Evolutionary conservation across 2,329 filamentous ascomycete genomes (phyloP), one percentile per base, ranked within the genome.

Genomic region (Chrysoporthe puriensis): DNA sequence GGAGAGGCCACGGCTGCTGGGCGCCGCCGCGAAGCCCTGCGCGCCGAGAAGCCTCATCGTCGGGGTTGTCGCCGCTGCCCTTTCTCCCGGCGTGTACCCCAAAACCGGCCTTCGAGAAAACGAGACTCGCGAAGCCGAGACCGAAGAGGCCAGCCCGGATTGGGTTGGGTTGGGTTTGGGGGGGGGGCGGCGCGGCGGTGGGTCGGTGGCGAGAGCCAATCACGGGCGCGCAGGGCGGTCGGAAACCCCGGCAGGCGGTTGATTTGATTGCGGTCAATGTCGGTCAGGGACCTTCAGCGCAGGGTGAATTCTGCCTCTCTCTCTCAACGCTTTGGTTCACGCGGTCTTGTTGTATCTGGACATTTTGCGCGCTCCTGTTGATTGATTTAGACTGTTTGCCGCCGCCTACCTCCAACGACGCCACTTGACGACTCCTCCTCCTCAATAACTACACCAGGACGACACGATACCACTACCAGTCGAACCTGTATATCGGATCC

Each of bases 181-280:
- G 26, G 26, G 1, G 50, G 26, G 26, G 11, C 48, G 3, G 26
- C 21, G 34, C 32, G 26, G 32, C 50, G 26, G 50, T 16, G 50
- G 21, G 6, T 54, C 32, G 16, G 11, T 11, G 21, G 26, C 4
- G 4, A 54, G 26, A 3, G 50, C 50, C 50, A 54, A 54, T 54
- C 50, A 54, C 11, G 13, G 13, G 5, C 13, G 21, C 26, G 50
- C 26, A 4, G 50, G n/a, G 18, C 1, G 26, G 32, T 54, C 50
- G 50, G 50, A 54, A 54, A 14, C 50, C 21, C 50, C 50, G 50
- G 50, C 50, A 54, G 50, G 50, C 50, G 50, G 16, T 54, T 34
- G 26, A 11, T 54, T 54, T 54, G 50, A 54, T 54, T 54, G 50
- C 50, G 13, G 4, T 54, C 32, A 32, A 32, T 32, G 26, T 54